A percentile compares a stretch with the other conserved stretches of the same genome.
These are phyloP conservation scores for Graphiopsis chlorocephala DNA, from an alignment of 2,329 filamentous ascomycete species.

Conservation along the genomic window DNA sequence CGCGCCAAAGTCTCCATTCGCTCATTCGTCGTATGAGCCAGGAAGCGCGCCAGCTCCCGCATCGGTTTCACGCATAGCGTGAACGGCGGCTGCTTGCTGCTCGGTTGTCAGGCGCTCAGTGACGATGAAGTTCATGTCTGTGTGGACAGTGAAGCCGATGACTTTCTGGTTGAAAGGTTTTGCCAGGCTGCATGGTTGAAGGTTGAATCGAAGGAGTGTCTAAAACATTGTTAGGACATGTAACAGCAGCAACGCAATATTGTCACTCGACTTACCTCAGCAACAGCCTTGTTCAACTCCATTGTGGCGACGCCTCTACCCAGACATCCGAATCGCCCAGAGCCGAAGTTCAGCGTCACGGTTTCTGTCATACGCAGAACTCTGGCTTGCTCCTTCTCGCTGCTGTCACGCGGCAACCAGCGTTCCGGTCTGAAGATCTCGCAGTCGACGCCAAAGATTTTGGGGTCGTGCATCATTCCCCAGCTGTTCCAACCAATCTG, in stretches of 20 bases:
- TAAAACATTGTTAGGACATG: constrained; percentile 18
- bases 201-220: constrained; percentile 37
- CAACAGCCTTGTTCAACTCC: constrained; percentile 40
- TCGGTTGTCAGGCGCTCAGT: constrained; percentile 27
- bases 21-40: constrained; percentile 19
- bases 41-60: constrained; percentile 26
- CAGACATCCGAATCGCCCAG: constrained; percentile 38
- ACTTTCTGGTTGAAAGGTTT: constrained; percentile 38
- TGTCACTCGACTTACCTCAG: constrained; percentile 34
- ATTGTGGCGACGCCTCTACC: constrained; percentile 38
- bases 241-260: not conserved
- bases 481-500: constrained; percentile 41
- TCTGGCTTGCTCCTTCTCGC: constrained; percentile 29
- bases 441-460: constrained; percentile 38
- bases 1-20: not conserved
- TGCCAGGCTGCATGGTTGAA: constrained; percentile 37
- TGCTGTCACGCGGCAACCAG: constrained; percentile 33
- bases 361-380: constrained; percentile 37
- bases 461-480: constrained; percentile 37
- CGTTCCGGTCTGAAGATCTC: constrained; percentile 40
- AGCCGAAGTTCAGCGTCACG: constrained; percentile 36
- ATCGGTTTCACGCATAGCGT: not conserved
- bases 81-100: not conserved
- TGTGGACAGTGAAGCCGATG: constrained; percentile 39
- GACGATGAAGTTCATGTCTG: constrained; percentile 38